These are phyloP conservation scores for Ambrosiella xylebori DNA, from an alignment of 2,329 filamentous ascomycete species.

Conservation along the genomic window DNA sequence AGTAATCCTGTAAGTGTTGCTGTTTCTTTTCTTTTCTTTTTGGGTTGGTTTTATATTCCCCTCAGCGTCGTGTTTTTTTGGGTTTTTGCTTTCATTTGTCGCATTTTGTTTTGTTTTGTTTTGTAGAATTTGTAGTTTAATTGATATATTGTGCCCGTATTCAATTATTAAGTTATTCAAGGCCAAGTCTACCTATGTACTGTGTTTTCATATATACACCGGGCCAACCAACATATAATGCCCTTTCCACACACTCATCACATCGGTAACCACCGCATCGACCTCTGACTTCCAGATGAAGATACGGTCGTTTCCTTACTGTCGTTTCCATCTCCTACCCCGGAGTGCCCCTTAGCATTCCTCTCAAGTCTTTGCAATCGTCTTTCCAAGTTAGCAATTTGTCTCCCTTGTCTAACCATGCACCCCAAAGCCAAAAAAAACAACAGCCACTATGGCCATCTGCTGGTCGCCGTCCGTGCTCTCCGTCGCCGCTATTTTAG, in stretches of 20 bases:
- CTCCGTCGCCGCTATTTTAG: too few relatives aligned
- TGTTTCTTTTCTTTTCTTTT: not conserved
- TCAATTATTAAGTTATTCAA: not conserved
- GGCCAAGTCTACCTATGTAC: not conserved
- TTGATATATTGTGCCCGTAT: not conserved
- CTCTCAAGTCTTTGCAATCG: not conserved
- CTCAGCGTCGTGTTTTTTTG: not conserved
- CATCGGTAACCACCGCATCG: not conserved
- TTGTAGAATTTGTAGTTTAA: not conserved
- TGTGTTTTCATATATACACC: not conserved
- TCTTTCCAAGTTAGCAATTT: not conserved
- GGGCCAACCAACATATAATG: not conserved
- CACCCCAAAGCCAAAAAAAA: not conserved
- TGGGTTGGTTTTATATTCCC: slow-evolving; percentile 9
- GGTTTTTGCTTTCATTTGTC: not conserved
- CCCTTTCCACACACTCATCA: not conserved
- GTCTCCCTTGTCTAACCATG: not conserved
- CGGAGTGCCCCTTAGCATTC: not conserved
- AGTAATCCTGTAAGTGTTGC: not conserved
- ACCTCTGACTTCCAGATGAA: not conserved
- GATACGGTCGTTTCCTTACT: not conserved
- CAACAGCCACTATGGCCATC: not conserved
- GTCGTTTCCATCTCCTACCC: not conserved
- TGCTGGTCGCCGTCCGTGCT: too few relatives aligned
- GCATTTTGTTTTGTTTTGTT: not conserved